Conservation (phyloP, 176 grass and related monocot genomes). For the Raddia guianensis region DNA sequence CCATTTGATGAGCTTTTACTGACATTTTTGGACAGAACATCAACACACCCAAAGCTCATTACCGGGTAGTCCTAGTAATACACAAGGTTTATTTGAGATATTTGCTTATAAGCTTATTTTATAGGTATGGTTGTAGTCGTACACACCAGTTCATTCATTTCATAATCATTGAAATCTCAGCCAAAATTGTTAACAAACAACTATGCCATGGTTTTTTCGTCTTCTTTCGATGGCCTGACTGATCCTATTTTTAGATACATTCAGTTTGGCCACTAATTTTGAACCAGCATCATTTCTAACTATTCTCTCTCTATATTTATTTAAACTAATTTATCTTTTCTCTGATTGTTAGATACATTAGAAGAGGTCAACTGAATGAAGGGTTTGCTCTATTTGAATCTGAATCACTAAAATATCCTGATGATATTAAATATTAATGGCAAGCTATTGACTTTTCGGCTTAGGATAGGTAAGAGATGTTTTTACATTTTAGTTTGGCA, state of each 20-base stretch:
- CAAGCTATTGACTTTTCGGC: conserved; percentile 74
- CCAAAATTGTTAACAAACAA: neutral
- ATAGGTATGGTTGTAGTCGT: neutral
- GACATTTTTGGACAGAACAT: neutral
- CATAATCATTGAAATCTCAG: neutral
- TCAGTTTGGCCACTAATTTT: conserved; percentile 12
- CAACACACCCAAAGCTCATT: neutral
- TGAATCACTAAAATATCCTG: conserved; percentile 78
- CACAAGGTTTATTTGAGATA: neutral
- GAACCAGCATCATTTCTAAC: neutral
- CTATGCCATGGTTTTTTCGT: neutral
- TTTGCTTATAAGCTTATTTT: neutral
- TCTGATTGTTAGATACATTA: conserved; percentile 49
- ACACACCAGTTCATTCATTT: too few species aligned
- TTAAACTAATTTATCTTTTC: neutral
- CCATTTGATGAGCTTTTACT: neutral
- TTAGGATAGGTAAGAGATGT: conserved; percentile 56
- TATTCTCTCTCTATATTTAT: neutral
- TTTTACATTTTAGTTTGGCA: conserved; percentile 3
- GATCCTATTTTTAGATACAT: neutral
- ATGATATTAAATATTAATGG: conserved; percentile 65
- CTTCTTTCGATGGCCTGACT: neutral
- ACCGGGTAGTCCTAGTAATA: neutral
- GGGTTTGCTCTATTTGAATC: conserved; percentile 76
- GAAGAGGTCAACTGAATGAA: conserved; percentile 64